Evolutionary conservation across 176 grass and related monocot genomes (phyloP).

Genomic region (Stipa capillata): DNA sequence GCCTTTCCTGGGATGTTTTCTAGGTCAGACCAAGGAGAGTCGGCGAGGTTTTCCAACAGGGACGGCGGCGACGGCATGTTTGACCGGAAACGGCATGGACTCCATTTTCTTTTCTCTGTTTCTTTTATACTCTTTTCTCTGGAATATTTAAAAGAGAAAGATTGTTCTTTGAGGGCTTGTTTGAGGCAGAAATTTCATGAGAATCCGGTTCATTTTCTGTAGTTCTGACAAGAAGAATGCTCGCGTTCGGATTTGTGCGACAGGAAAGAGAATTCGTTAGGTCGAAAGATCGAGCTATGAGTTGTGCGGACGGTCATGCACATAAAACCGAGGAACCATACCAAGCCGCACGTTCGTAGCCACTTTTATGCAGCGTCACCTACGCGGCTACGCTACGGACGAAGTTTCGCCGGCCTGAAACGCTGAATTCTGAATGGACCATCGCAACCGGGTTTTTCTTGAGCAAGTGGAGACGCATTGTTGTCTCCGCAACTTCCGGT

Average conservation of each 20-base stretch:
- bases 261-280: not conserved
- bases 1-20: too few species aligned
- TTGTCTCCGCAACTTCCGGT: not conserved
- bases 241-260: too few species aligned
- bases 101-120: not conserved
- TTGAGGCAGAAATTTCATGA: not conserved
- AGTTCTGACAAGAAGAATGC: too few species aligned
- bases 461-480: not conserved
- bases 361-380: not conserved
- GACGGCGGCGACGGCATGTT: conserved; percentile 36
- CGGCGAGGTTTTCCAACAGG: not conserved
- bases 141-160: too few species aligned
- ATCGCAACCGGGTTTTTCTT: too few species aligned
- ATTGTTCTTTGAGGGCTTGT: too few species aligned
- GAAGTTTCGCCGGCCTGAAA: not conserved
- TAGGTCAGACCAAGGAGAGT: too few species aligned
- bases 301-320: not conserved
- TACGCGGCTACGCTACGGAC: not conserved
- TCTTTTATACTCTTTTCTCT: too few species aligned
- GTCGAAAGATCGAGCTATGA: too few species aligned
- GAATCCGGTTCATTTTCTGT: too few species aligned
- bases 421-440: not conserved
- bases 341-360: not conserved
- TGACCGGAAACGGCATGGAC: conserved; percentile 17
- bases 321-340: not conserved